Evolutionary conservation across 352 stramenopile species (phyloP), one percentile per base, ranked within the genome.

Genomic region (Globisporangium solare): DNA sequence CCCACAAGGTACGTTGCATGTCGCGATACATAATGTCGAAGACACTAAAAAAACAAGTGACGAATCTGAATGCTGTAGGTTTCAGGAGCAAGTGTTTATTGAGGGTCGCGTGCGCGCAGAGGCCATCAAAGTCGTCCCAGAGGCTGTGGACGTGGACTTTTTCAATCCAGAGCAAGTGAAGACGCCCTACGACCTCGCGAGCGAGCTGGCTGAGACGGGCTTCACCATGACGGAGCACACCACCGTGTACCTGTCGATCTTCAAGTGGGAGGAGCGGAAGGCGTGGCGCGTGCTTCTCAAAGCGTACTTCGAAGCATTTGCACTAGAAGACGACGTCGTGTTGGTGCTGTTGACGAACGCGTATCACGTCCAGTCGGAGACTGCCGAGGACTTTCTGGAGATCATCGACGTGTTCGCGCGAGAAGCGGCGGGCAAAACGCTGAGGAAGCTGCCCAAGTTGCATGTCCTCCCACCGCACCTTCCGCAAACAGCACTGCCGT

Each of bases 221-320:
- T 56, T 63, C 20, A 54, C 61, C 1, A 45, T 89, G 47, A 81
- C 64, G 2, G 54, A 67, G 11, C 48, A 66, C 21, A 92, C 83
- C 8, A 87, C 73, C 0, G 76, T 95, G n/a, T 97, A 94, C 45
- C 67, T 97, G 21, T 96, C 86, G 18, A 78, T 98, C 51, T 97
- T 97, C 71, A 98, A 98, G 67, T 98, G 89, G 83, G 93, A 98
- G 59, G 72, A 91, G 43, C 74, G 92, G 47, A 98, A 98, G 54
- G 92, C 78, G 17, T 97, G 87, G 82, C 83, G 88, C 43, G 68
- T 97, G 46, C 66, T 98, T 43, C 57, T 98, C 0, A 75, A 66
- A 18, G 87, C 81, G 15, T 97, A 96, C 51, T 92, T 95, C 21
- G 56, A 81, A 21, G 72, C 74, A 2, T 97, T 97, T 51, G 20